Percentiles rank a stretch among this genome's conserved stretches.
phyloP scores from a whole-genome alignment of 192 early-diverging fungal genomes.

The Chytriomyces sp. region DNA sequence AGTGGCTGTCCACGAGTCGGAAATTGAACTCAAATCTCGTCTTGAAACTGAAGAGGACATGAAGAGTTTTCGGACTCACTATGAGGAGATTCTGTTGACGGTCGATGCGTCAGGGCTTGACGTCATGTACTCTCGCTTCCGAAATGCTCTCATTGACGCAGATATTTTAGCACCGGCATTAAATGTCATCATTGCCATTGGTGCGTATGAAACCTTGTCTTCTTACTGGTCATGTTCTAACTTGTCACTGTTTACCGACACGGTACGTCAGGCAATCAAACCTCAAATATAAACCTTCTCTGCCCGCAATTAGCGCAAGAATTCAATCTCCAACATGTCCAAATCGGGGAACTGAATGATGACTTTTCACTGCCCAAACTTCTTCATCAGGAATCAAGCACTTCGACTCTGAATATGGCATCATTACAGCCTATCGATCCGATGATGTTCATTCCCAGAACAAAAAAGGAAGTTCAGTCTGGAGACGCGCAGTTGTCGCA shows the following conservation, averaged over 20 bases:
- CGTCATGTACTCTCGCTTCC: not conserved
- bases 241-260: not conserved
- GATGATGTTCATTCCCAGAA: not conserved
- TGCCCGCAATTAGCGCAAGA: not conserved
- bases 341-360: not conserved
- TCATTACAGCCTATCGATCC: not conserved
- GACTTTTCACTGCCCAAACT: not conserved
- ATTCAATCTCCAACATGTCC: conserved; percentile 2
- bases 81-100: not conserved
- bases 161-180: not conserved
- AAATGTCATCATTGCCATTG: not conserved
- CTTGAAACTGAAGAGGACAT: no score
- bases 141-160: not conserved
- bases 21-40: no score
- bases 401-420: not conserved
- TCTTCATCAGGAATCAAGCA: not conserved
- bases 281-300: not conserved
- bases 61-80: no score
- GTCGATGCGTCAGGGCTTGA: not conserved
- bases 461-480: not conserved
- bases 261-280: not conserved
- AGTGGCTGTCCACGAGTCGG: no score
- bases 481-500: not conserved
- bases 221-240: no score
- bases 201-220: not conserved